Conservation (phyloP, 805 yeast genomes). For the Lachancea sp. region DNA sequence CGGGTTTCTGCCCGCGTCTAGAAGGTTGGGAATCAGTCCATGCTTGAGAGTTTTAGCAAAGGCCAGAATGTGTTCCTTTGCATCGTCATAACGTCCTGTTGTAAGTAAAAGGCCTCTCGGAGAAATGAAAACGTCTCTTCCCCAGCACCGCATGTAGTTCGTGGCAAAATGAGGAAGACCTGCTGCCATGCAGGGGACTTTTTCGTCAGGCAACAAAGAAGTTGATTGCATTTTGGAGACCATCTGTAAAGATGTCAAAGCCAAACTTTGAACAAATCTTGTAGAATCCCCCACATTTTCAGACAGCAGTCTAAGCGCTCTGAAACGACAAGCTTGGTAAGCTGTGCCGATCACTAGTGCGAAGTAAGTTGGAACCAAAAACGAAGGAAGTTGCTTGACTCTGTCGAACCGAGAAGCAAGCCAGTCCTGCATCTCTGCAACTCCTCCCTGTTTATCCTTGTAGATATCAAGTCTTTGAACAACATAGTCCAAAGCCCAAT, state of each 20-base stretch:
- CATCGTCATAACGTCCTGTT: conserved; percentile 73
- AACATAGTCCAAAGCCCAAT: conserved; percentile 83
- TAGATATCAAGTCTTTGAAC: conserved; percentile 56
- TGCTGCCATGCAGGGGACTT: conserved; percentile 80
- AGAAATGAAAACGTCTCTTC: conserved; percentile 89
- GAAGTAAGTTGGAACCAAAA: conserved; percentile 80
- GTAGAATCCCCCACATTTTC: conserved; percentile 53
- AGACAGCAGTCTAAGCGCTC: conserved; percentile 55
- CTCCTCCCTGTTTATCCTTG: conserved; percentile 41
- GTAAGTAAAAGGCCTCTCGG: conserved; percentile 74
- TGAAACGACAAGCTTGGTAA: conserved; percentile 71
- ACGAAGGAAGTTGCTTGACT: conserved; percentile 64
- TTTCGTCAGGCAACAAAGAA: conserved; percentile 58
- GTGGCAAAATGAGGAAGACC: conserved; percentile 92
- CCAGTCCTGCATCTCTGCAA: conserved; percentile 62
- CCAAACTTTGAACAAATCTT: conserved; percentile 69
- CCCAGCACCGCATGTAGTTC: conserved; percentile 97
- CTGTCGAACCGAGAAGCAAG: conserved; percentile 55
- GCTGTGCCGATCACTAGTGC: conserved; percentile 75
- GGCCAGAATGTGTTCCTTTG: conserved; percentile 71
- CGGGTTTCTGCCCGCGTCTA: conserved; percentile 91
- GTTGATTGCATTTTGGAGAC: conserved; percentile 67
- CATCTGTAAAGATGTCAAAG: conserved; percentile 83
- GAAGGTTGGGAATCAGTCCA: conserved; percentile 87
- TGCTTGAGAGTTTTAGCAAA: conserved; percentile 91